Percentiles rank a stretch among this genome's conserved stretches.
These are phyloP conservation scores for Xanthoconium purpureum DNA, from an alignment of 768 basidiomycete species.

Conservation along the genomic window DNA sequence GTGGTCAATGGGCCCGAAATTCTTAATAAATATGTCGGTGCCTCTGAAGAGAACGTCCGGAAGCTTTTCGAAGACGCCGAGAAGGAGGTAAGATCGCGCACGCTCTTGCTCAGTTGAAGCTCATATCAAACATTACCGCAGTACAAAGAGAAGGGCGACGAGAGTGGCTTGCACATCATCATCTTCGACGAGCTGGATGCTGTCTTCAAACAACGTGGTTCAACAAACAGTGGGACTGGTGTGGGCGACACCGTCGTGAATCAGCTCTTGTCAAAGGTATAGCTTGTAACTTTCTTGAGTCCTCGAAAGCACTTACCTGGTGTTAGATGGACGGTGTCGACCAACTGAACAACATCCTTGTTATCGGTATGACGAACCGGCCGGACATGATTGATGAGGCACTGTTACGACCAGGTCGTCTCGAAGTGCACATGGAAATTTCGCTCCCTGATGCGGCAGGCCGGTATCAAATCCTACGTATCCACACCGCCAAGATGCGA, in stretches of 20 bases:
- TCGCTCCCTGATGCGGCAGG: slow-evolving; percentile 94
- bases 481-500: slow-evolving; percentile 95
- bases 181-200: slow-evolving; percentile 99
- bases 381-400: slow-evolving; percentile 99
- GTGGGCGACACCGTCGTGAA: slow-evolving; percentile 99
- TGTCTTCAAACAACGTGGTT: slow-evolving; percentile 97
- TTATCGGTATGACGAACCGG: slow-evolving; percentile 99
- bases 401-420: slow-evolving; percentile 92
- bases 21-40: slow-evolving; percentile 95
- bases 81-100: slow-evolving; percentile 64
- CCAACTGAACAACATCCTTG: slow-evolving; percentile 96
- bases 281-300: background rate
- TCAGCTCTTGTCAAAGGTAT: slow-evolving; percentile 92
- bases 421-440: slow-evolving; percentile 99
- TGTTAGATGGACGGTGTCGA: slow-evolving; percentile 98
- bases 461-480: slow-evolving; percentile 88
- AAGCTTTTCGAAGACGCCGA: slow-evolving; percentile 98
- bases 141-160: slow-evolving; percentile 98
- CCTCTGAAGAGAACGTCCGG: slow-evolving; percentile 95
- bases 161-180: slow-evolving; percentile 97
- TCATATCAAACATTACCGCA: slow-evolving; percentile 29
- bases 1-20: slow-evolving; percentile 98
- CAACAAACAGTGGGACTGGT: slow-evolving; percentile 85
- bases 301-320: slow-evolving; percentile 9
- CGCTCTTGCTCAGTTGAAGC: background rate